Evolutionary conservation across 306 rosid genomes (phyloP), one percentile per base, ranked within the genome.

Genomic region (Urtica urens): DNA sequence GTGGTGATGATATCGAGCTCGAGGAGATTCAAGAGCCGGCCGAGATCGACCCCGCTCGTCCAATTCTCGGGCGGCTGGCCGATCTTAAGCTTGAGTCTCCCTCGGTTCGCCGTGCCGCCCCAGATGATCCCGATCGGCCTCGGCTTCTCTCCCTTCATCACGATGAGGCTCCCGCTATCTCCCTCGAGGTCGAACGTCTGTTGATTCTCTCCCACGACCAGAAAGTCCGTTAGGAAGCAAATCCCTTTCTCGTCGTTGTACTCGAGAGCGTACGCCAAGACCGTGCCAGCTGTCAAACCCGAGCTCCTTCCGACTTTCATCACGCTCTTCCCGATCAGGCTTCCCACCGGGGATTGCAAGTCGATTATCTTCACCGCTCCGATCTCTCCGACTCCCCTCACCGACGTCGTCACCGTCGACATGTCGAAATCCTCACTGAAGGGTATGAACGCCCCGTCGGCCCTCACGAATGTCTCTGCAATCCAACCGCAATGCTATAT

Each of bases 81-180:
- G n/a, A 92, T 48, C 78, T 81, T 92, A 33, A 92, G 67, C 60
- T 92, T 92, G 25, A 92, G 93, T 43, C 99, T 87, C 28, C 99
- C 99, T 55, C 99, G 79, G 60, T 92, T 82, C 50, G 99, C 99
- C 43, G 99, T 92, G 57, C 99, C 99, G 37, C 99, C 99, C 99
- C 99, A 92, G 57, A 92, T 92, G 73, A 85, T 92, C 64, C 99
- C 99, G 20, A 92, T 86, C 3, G 96, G 94, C 5, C 57, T 75
- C 35, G 95, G 93, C 60, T 78, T 92, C 67, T 82, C 93, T 27
- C 99, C 93, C 72, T 82, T 85, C 15, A 92, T 72, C 77, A 86
- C 71, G 51, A 92, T 92, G 59, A 92, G 94, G 42, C 99, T 85
- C 60, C 99, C 99, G 37, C 99, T 92, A 65, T 92, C 99, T 64